Evolutionary conservation across 1,284 basidiomycete species (phyloP), one percentile per base, ranked within the genome.

Genomic region (Cutaneotrichosporon sp.): DNA sequence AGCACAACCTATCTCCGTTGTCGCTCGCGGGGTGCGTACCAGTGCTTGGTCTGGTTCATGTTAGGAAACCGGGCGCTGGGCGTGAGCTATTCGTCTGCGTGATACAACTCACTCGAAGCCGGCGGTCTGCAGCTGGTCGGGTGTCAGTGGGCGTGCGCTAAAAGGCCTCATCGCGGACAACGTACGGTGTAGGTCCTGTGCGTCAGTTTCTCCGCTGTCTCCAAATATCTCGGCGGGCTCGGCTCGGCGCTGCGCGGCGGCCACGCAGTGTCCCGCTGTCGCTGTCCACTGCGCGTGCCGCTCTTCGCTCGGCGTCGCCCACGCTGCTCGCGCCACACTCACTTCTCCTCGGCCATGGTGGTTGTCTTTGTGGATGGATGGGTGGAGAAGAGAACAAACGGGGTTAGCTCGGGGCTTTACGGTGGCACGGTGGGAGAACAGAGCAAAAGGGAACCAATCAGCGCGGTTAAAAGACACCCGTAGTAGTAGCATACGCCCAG

Each of bases 1-100:
- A 51, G 35, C 36, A 15, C 14, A 12, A 33, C 4, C 10, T 30
- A 20, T 52, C 51, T 10, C 20, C 13, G 21, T 13, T 30, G 36
- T 30, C 47, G 39, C 46, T 35, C 46, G 15, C 14, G 17, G 43
- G 38, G 15, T 17, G 66, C 81, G 61, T 68, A 93, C 90, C 91
- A 96, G 79, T 94, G 90, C 75, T 85, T 84, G 51, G 89, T 92
- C 79, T 94, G 91, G 80, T 97, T 97, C 66, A 84, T 83, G 78
- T 97, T 94, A 55, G 92, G 93, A 81, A 96, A 96, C 63, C 91
- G 88, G 69, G 89, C 90, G 86, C 72, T 74, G 50, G n/a, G 12
- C 0, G 49, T 55, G 35, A 55, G 54, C 23, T 9, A 8, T 1
- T 9, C 15, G 21, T 4, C 21, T 15, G 20, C 8, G 18, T 12